phyloP scores from a whole-genome alignment of 2,329 filamentous ascomycete genomes.

The Colletotrichum theobromicola region DNA sequence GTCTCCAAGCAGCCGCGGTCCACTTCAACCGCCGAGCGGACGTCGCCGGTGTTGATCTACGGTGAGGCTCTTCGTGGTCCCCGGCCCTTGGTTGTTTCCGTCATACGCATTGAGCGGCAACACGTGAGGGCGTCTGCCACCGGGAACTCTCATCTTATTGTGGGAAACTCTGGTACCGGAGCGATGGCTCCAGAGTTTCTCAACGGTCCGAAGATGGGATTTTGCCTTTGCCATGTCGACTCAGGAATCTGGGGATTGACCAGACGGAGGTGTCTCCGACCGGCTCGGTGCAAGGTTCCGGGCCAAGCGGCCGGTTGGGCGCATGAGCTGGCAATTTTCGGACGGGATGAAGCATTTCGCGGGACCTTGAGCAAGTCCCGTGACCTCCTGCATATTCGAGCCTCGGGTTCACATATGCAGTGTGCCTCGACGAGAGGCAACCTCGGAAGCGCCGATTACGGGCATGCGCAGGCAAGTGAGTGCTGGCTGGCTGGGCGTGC shows the following conservation, averaged over 20 bases:
- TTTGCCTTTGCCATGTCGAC: neutral
- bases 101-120: neutral
- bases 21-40: neutral
- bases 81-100: neutral
- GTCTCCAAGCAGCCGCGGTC: neutral
- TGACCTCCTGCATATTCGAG: neutral
- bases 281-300: neutral
- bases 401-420: neutral
- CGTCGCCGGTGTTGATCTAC: slow-evolving; percentile 2
- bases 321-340: neutral
- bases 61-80: slow-evolving; percentile 7
- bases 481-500: neutral
- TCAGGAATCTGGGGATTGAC: neutral
- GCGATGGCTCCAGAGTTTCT: slow-evolving; percentile 5
- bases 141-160: neutral
- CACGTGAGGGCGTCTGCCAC: neutral
- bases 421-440: neutral
- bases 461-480: neutral
- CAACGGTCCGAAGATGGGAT: neutral
- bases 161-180: neutral
- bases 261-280: neutral
- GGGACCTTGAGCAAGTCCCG: neutral
- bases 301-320: neutral
- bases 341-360: neutral
- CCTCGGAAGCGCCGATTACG: neutral